Base-by-base conservation (phyloP, 1,284 basidiomycete species). In the Gymnopus androsaceus region DNA sequence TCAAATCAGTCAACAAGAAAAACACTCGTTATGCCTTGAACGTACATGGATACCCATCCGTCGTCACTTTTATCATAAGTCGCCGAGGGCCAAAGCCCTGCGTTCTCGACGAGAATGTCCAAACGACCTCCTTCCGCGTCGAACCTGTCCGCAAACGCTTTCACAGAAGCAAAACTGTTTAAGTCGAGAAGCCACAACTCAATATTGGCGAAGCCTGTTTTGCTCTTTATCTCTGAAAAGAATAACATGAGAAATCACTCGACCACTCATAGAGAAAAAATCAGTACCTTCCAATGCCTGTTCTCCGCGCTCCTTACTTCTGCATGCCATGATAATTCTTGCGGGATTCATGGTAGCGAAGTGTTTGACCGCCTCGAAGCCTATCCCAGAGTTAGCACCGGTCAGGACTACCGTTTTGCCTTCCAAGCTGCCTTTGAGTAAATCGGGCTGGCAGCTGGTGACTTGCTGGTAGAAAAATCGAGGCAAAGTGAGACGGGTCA, bases 51-150 rank as follows among this genome's bases (percentile, higher is more conserved):
- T 55, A 77, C 75, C 69, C 70, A 77, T 5, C 72, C 73, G 57
- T 77, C 74, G 1, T 49, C 51, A 0, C 72, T 75, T 3, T 63
- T 41, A 9, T 60, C 45, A 49, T 69, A 70, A 9, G 37, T 45
- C 5, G 50, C 42, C 0, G 23, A 3, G 11, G 57, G 17, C 30
- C 31, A 30, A 11, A 73, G 57, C 0, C 61, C 75, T 19, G 75
- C 76, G 54, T 78, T 78, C 55, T 67, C 65, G 8, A 78, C 65
- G 1, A 78, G 61, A 9, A 75, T 69, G 58, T 78, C 76, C 5
- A 80, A 60, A 28, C 72, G 55, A 0, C 63, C 69, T 6, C 66
- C 69, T 38, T 45, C 42, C 14, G 64, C 58, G 11, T 73, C 65
- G 45, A 73, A 72, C 37, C 63, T 66, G 19, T 73, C 66, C 2